Conservation (phyloP, 1,284 basidiomycete species). For the Boletus calvinii region DNA sequence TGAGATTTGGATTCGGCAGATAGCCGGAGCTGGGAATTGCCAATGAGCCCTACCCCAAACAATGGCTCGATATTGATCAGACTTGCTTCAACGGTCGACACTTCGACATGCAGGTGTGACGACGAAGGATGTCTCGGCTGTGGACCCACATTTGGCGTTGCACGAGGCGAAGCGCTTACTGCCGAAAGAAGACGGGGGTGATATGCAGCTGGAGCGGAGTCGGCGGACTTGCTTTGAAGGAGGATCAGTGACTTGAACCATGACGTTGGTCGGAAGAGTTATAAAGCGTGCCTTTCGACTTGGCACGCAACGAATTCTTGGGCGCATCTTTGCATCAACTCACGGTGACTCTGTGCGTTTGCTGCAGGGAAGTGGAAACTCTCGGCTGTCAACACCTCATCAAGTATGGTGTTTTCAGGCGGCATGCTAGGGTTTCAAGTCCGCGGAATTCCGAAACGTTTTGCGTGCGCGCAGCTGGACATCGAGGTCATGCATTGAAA, state of each 20-base stretch:
- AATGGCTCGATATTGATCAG: background rate
- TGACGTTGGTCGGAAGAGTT: background rate
- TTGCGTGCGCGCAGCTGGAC: background rate
- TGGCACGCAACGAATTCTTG: background rate
- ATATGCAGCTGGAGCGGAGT: background rate
- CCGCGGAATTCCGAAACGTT: slow-evolving; percentile 6
- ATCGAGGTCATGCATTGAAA: background rate
- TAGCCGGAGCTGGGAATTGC: background rate
- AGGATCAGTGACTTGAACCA: background rate
- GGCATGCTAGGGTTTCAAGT: slow-evolving; percentile 6
- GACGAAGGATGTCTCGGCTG: background rate
- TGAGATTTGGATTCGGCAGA: background rate
- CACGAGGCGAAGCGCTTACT: background rate
- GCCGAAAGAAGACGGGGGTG: background rate
- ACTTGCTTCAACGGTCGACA: background rate
- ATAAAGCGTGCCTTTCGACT: background rate
- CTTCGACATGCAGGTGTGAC: background rate
- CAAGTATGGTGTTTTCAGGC: background rate
- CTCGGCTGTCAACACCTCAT: background rate
- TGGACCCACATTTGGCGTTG: background rate
- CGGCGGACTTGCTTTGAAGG: background rate
- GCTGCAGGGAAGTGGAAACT: background rate
- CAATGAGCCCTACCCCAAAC: background rate
- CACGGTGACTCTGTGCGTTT: slow-evolving; percentile 3
- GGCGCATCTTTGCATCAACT: background rate